A percentile compares a stretch with the other conserved stretches of the same genome.
Conservation (phyloP, 139 green algal genomes). For the Coelastrella sp. region DNA sequence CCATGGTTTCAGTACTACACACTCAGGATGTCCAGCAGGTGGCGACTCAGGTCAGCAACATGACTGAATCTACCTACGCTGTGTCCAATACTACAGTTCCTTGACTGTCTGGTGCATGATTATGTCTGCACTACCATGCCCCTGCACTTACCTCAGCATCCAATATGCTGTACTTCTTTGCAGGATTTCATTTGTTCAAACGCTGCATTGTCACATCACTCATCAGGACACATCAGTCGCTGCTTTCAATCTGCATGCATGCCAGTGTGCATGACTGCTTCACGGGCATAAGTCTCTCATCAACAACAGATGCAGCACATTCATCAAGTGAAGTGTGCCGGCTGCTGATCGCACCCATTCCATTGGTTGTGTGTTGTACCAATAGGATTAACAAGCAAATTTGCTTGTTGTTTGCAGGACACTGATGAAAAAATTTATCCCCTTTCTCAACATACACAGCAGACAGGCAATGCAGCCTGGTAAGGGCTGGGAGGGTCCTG, state of each 20-base stretch:
- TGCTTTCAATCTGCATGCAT: not conserved
- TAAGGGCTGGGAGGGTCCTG: not conserved
- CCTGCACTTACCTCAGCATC: too few relatives aligned
- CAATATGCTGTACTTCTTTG: too few relatives aligned
- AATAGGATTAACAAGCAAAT: not conserved
- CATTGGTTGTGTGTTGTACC: not conserved
- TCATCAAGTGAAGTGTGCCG: not conserved
- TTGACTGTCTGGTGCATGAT: not conserved
- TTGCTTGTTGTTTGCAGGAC: not conserved
- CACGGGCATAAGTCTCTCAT: not conserved
- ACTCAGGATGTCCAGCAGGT: slow-evolving; percentile 25
- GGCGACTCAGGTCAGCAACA: slow-evolving; percentile 8
- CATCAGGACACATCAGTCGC: not conserved
- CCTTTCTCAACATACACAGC: slow-evolving; percentile 37
- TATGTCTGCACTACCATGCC: too few relatives aligned
- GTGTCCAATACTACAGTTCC: not conserved
- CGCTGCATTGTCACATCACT: not conserved
- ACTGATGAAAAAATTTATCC: slow-evolving; percentile 29
- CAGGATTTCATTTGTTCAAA: too few relatives aligned
- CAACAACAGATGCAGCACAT: not conserved
- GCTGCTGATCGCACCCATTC: not conserved
- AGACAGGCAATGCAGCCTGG: slow-evolving; percentile 19
- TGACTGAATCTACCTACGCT: not conserved
- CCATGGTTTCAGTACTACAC: slow-evolving; percentile 31
- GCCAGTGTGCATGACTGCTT: not conserved